These are phyloP conservation scores for Penicillium maclennaniae DNA, from an alignment of 495 filamentous ascomycete species.

Conservation along the genomic window DNA sequence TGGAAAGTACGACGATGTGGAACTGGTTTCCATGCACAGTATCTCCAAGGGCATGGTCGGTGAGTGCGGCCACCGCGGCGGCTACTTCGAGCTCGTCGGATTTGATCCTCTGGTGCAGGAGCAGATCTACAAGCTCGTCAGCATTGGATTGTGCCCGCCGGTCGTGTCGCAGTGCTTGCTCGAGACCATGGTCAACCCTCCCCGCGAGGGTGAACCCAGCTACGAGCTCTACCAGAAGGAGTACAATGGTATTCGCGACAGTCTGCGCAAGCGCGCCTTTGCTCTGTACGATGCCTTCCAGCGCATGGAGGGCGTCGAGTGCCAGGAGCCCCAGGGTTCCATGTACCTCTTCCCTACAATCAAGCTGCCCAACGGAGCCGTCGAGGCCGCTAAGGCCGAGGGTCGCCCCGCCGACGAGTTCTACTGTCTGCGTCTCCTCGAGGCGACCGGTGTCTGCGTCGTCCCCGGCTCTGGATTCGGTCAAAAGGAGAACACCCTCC, in stretches of 20 bases:
- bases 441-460: conserved; percentile 93
- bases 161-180: conserved; percentile 95
- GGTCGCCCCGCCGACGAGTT: conserved; percentile 81
- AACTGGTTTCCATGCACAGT: conserved; percentile 82
- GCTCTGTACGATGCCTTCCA: conserved; percentile 87
- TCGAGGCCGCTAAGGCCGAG: conserved; percentile 69
- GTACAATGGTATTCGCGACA: conserved; percentile 72
- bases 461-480: conserved; percentile 92
- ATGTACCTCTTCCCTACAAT: conserved; percentile 99
- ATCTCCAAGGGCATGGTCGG: conserved; percentile 97
- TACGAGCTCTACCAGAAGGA: conserved; percentile 79
- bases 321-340: conserved; percentile 77
- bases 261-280: conserved; percentile 70
- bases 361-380: conserved; percentile 66
- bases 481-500: conserved; percentile 84
- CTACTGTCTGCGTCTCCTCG: conserved; percentile 84
- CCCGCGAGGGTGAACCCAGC: conserved; percentile 72
- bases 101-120: conserved; percentile 83
- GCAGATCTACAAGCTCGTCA: conserved; percentile 98
- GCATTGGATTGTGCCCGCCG: conserved; percentile 90
- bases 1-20: conserved; percentile 75
- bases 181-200: conserved; percentile 96
- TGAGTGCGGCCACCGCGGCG: conserved; percentile 94
- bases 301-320: conserved; percentile 92
- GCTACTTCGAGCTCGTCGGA: conserved; percentile 90